Conservation (phyloP, 1,284 basidiomycete genomes). For the Ganoderma sinense region DNA sequence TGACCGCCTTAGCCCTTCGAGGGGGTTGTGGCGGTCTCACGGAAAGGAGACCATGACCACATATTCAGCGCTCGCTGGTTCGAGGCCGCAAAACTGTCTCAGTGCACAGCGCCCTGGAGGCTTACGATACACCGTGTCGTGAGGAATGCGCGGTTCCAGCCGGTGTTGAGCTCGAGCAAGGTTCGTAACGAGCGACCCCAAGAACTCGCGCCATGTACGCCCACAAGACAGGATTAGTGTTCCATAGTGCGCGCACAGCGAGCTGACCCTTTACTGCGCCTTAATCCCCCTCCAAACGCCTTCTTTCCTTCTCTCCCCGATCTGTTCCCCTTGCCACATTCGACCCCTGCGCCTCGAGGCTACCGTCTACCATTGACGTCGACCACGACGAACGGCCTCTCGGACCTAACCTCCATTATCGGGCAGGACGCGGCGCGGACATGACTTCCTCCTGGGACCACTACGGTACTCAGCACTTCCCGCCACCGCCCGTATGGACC, state of each 20-base stretch:
- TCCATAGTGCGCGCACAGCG: neutral
- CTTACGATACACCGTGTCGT: neutral
- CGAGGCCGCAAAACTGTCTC: neutral
- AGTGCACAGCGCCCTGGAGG: neutral
- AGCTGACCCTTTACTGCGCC: neutral
- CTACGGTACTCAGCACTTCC: no score
- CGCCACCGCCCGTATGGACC: slow-evolving; percentile 11
- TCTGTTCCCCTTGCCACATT: neutral
- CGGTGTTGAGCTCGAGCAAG: neutral
- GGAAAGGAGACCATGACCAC: neutral
- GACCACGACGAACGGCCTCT: no score
- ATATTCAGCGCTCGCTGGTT: neutral
- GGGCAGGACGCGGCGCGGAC: neutral
- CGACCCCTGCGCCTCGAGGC: neutral
- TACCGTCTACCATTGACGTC: neutral
- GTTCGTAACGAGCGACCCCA: neutral
- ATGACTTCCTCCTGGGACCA: slow-evolving; percentile 7
- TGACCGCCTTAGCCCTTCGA: neutral
- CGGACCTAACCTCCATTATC: neutral
- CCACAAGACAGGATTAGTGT: no score
- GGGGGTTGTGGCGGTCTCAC: neutral
- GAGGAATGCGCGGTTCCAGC: neutral
- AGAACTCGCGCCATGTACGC: neutral
- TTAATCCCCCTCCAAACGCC: neutral
- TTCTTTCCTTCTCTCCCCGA: neutral